Evolutionary conservation across 139 green algal species (phyloP), one percentile per base, ranked within the genome.

Genomic region (Ettlia oleoabundans): DNA sequence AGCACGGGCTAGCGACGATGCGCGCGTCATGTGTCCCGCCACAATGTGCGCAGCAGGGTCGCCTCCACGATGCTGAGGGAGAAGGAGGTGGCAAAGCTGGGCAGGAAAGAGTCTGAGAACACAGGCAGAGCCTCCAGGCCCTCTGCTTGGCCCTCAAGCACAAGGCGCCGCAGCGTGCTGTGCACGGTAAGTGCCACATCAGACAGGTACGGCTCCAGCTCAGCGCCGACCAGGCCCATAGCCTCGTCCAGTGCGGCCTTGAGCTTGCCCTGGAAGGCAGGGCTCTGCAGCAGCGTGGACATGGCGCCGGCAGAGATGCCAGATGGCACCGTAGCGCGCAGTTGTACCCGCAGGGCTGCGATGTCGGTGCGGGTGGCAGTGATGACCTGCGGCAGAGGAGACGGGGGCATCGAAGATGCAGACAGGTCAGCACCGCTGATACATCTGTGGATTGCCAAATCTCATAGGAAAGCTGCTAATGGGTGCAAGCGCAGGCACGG

Each of bases 41-140:
- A 80, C 52, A 80, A 53, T 35, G 38, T 35, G 47, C 61, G 52
- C 72, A 79, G 72, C 72, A 79, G 72, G 33, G 72, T 79, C 6
- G 55, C 72, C 55, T 79, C 72, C 1, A 79, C 72, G 8, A 66
- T 33, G 18, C 18, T 9, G 18, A 65, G 55, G 18, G 55, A 65
- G 55, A 65, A 65, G 55, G 55, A 65, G 21, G 18, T 32, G 55
- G 55, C 15, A 65, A 65, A 65, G 55, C 30, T 15, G 55, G 55
- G 55, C 55, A 65, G 18, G 21, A 65, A 65, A 22, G 55, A 32
- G 55, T 65, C 55, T 9, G 55, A 18, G 13, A 53, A 79, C 0
- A 26, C 9, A 6, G 72, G 21, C 51, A 79, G 52, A 1, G 51
- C 33, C 42, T 79, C 30, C 22, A 79, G n/a, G n/a, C n/a, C n/a